phyloP scores from a whole-genome alignment of 73 alveolate genomes.

The Paramecium primaurelia region DNA sequence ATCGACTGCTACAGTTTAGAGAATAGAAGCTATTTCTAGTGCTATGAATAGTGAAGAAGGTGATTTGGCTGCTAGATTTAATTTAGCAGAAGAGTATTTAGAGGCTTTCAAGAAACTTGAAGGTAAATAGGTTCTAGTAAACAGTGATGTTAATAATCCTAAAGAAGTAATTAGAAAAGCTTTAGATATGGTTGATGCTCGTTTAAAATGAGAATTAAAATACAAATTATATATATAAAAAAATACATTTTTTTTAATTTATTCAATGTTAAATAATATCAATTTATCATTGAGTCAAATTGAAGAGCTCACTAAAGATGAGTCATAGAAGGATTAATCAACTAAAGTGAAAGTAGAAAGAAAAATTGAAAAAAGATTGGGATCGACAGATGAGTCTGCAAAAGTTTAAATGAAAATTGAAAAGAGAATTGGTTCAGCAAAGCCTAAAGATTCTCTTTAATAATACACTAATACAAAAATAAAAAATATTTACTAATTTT shows the following conservation, averaged over 20 bases:
- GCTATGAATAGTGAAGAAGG: slow-evolving; percentile 67
- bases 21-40: slow-evolving; percentile 53
- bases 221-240: neutral
- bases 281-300: slow-evolving; percentile 29
- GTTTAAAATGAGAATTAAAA: neutral
- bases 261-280: neutral
- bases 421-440: slow-evolving; percentile 24
- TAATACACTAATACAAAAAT: slow-evolving; percentile 39
- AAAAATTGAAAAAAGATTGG: neutral
- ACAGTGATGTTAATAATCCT: slow-evolving; percentile 45
- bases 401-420: neutral
- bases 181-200: neutral
- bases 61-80: slow-evolving; percentile 70
- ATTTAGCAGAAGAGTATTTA: slow-evolving; percentile 67
- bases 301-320: slow-evolving; percentile 2
- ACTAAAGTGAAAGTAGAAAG: neutral
- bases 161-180: slow-evolving; percentile 40
- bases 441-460: neutral
- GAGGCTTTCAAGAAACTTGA: slow-evolving; percentile 50
- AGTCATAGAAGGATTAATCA: neutral
- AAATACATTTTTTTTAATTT: neutral
- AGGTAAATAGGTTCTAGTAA: neutral
- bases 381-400: neutral
- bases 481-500: slow-evolving; percentile 31
- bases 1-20: slow-evolving; percentile 76